Conservation (phyloP, 2,329 filamentous ascomycete genomes). For the Massarina eburnea region DNA sequence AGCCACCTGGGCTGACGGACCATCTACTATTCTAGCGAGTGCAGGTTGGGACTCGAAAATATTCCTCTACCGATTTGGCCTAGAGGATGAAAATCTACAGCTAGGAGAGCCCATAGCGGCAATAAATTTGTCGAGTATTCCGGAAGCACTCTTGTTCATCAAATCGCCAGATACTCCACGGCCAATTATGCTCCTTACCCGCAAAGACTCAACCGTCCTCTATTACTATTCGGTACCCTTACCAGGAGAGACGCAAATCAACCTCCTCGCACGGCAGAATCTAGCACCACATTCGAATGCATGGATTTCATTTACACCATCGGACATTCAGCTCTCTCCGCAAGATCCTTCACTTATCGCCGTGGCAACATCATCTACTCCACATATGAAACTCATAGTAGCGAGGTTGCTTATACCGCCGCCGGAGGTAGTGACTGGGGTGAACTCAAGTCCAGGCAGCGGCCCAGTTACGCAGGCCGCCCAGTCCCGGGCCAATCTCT, state of each 20-base stretch:
- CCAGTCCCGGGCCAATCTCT: slow-evolving; percentile 54
- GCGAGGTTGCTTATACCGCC: slow-evolving; percentile 58
- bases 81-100: slow-evolving; percentile 24
- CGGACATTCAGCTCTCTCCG: slow-evolving; percentile 58
- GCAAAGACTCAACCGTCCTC: slow-evolving; percentile 61
- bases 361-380: slow-evolving; percentile 61
- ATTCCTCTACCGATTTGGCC: slow-evolving; percentile 50
- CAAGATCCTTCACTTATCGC: slow-evolving; percentile 58
- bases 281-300: slow-evolving; percentile 63
- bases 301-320: slow-evolving; percentile 66
- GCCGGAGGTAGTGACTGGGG: slow-evolving; percentile 7
- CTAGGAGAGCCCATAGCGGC: slow-evolving; percentile 46
- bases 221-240: slow-evolving; percentile 55
- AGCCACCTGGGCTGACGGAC: slow-evolving; percentile 40
- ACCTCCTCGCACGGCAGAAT: slow-evolving; percentile 59
- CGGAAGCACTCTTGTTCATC: slow-evolving; percentile 59
- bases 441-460: slow-evolving; percentile 6
- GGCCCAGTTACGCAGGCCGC: slow-evolving; percentile 50
- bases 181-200: slow-evolving; percentile 55
- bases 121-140: slow-evolving; percentile 54
- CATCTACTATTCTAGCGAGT: slow-evolving; percentile 50
- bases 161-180: slow-evolving; percentile 49
- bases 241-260: slow-evolving; percentile 10
- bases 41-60: slow-evolving; percentile 64
- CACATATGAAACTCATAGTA: slow-evolving; percentile 64